Evolutionary conservation across 257 asterid genomes (phyloP).

Genomic region (Plectranthus barbatus): DNA sequence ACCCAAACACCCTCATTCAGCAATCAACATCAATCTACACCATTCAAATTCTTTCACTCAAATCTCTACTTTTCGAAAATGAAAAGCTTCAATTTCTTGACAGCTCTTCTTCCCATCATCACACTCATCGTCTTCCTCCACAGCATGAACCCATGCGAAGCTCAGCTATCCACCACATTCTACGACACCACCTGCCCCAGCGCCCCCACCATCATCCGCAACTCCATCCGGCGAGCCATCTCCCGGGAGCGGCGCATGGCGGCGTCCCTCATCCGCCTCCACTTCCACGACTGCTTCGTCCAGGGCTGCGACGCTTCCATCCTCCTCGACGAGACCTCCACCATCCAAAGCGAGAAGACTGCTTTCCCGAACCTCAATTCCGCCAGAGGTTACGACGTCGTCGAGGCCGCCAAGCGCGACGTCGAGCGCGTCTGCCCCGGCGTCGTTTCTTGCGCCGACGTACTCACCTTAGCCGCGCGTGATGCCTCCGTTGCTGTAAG

Average conservation of each 20-base stretch:
- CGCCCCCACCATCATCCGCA: conserved; percentile 23
- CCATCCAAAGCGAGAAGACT: conserved; percentile 28
- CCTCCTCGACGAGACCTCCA: conserved; percentile 24
- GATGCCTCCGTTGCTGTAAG: conserved; percentile 33
- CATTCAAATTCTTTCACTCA: no score
- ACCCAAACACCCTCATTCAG: no score
- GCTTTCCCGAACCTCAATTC: conserved; percentile 24
- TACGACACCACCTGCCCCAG: conserved; percentile 24
- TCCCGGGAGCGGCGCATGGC: conserved; percentile 30
- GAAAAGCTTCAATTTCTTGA: not conserved
- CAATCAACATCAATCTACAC: not conserved
- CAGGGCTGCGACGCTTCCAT: conserved; percentile 34
- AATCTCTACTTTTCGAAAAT: not conserved
- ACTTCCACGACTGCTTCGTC: no score
- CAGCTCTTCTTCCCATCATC: not conserved
- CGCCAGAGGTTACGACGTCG: conserved; percentile 27
- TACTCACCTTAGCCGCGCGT: conserved; percentile 31
- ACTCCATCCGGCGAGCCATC: conserved; percentile 24
- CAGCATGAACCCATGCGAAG: conserved; percentile 8
- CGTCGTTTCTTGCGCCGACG: conserved; percentile 34
- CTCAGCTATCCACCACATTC: conserved; percentile 36
- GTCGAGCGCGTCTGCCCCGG: conserved; percentile 33
- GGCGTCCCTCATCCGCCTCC: conserved; percentile 31
- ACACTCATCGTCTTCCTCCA: not conserved
- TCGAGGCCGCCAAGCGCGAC: conserved; percentile 28